Conservation (phyloP, 257 asterid genomes). For the Nicotiana attenuata region DNA sequence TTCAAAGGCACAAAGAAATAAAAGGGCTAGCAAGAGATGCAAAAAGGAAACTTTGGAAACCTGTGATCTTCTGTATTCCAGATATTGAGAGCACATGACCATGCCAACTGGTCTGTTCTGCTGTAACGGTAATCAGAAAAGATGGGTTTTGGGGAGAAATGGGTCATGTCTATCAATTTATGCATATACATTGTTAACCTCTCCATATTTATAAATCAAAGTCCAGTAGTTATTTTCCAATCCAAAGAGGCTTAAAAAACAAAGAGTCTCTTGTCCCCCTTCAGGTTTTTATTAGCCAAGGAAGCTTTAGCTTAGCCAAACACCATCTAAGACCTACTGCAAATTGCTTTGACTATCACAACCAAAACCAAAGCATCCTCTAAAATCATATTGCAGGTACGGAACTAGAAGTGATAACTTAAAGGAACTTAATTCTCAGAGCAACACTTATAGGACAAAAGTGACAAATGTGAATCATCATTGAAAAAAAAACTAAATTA, state of each 20-base stretch:
- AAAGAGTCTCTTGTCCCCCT: not conserved
- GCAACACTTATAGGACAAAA: not conserved
- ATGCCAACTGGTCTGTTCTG: not conserved
- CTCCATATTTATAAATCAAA: not conserved
- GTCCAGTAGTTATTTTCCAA: not conserved
- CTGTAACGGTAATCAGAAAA: not conserved
- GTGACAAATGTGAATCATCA: not conserved
- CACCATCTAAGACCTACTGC: not conserved
- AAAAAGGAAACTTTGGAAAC: not conserved
- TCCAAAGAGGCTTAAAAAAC: not conserved
- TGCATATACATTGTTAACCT: not conserved
- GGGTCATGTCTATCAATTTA: not conserved
- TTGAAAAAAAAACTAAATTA: not conserved
- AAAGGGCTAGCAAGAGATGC: not conserved
- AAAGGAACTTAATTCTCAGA: not conserved
- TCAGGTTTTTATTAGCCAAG: not conserved
- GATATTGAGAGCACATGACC: not conserved
- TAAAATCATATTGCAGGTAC: not conserved
- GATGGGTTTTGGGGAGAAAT: not conserved
- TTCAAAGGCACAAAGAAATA: not conserved
- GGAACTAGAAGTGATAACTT: constrained; percentile 1
- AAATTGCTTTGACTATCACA: not conserved
- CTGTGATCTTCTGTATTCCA: not conserved
- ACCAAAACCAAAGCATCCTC: not conserved
- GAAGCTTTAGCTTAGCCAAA: not conserved